These are phyloP conservation scores for Talaromyces sp. DNA, from an alignment of 2,329 filamentous ascomycete genomes.

Conservation along the genomic window DNA sequence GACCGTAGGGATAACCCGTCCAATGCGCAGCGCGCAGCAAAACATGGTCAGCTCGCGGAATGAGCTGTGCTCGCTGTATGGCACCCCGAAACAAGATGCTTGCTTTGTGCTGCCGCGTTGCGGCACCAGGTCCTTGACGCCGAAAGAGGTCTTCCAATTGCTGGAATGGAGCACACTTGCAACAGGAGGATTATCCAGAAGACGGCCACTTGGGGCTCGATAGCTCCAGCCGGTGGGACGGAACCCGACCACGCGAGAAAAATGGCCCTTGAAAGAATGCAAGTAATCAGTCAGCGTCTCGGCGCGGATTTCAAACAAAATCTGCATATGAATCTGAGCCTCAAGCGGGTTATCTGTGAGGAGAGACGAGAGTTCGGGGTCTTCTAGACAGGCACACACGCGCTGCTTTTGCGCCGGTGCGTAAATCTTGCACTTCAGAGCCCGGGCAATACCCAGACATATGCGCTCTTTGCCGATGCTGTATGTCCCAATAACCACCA, in stretches of 20 bases:
- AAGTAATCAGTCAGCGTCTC: slow-evolving; percentile 90
- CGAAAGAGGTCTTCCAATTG: slow-evolving; percentile 72
- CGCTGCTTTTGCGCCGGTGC: slow-evolving; percentile 76
- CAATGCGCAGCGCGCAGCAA: slow-evolving; percentile 78
- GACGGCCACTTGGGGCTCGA: slow-evolving; percentile 61
- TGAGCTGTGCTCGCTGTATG: slow-evolving; percentile 92
- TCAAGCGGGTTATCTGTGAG: slow-evolving; percentile 75
- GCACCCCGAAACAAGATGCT: slow-evolving; percentile 85
- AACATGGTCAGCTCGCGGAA: slow-evolving; percentile 95
- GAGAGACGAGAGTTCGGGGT: slow-evolving; percentile 70
- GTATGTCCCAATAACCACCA: slow-evolving; percentile 94
- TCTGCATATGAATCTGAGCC: slow-evolving; percentile 97
- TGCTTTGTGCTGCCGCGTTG: slow-evolving; percentile 79
- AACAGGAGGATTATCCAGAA: slow-evolving; percentile 59
- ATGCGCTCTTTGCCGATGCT: slow-evolving; percentile 97
- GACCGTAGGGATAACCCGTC: slow-evolving; percentile 87
- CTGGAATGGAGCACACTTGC: slow-evolving; percentile 60
- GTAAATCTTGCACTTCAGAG: slow-evolving; percentile 82
- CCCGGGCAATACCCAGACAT: slow-evolving; percentile 84
- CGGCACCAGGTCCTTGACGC: slow-evolving; percentile 65
- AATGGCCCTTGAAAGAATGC: slow-evolving; percentile 70
- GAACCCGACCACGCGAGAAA: slow-evolving; percentile 83
- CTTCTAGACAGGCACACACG: slow-evolving; percentile 79
- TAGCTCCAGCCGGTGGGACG: slow-evolving; percentile 94
- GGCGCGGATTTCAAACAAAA: slow-evolving; percentile 85